A percentile compares a stretch with the other conserved stretches of the same genome.
These are phyloP conservation scores for Pterulicium gracile DNA, from an alignment of 1,284 basidiomycete genomes.

Conservation along the genomic window DNA sequence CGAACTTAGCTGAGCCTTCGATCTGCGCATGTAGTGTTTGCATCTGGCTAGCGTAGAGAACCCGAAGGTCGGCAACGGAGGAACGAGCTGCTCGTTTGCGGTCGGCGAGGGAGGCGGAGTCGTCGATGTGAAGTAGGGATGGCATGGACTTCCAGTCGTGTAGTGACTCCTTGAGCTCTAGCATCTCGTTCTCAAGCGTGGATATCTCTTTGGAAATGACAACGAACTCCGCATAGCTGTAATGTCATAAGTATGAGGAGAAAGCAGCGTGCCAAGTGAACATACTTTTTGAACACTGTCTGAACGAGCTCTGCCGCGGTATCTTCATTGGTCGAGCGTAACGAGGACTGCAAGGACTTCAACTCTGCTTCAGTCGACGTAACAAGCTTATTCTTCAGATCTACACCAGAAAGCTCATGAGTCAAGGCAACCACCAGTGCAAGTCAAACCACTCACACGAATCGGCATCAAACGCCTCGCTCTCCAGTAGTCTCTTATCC, in stretches of 20 bases:
- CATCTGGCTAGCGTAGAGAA: conserved; percentile 92
- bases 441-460: conserved; percentile 48
- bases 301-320: conserved; percentile 66
- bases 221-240: conserved; percentile 92
- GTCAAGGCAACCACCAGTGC: conserved; percentile 4
- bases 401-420: conserved; percentile 23
- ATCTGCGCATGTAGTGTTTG: conserved; percentile 85
- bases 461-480: conserved; percentile 74
- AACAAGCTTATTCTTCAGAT: conserved; percentile 63
- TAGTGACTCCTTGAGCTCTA: conserved; percentile 90
- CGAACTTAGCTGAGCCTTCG: conserved; percentile 94
- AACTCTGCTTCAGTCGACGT: conserved; percentile 76
- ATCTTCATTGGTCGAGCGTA: conserved; percentile 50
- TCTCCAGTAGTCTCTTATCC: conserved; percentile 52
- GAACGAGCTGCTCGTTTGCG: conserved; percentile 45
- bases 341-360: conserved; percentile 59
- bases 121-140: conserved; percentile 83
- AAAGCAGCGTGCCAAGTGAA: conserved; percentile 10
- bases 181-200: conserved; percentile 94
- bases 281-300: conserved; percentile 86
- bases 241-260: too few species aligned
- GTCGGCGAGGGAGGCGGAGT: conserved; percentile 41
- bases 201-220: conserved; percentile 95
- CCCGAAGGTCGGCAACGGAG: conserved; percentile 85
- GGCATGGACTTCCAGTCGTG: conserved; percentile 95